Evolutionary conservation across 768 basidiomycete genomes (phyloP), one percentile per base, ranked within the genome.

Genomic region (Calocera viscosa): DNA sequence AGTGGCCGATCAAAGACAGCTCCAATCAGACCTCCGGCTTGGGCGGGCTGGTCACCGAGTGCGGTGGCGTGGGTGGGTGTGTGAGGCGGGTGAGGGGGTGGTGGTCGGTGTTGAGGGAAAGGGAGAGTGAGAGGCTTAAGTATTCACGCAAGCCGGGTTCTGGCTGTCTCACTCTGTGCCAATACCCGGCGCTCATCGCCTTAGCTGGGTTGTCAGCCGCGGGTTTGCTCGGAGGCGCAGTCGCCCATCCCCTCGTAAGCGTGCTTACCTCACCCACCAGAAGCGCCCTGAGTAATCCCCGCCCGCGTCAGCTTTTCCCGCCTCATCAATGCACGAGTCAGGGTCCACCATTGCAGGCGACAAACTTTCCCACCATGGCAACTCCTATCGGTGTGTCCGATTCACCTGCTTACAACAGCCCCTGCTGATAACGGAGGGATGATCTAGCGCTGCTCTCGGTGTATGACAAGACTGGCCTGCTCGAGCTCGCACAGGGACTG

Each of bases 401-500:
- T 49, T 16, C 53, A 12, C 53, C 2, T 19, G 16, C 53, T 28
- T 32, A 32, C 16, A 32, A 11, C 26, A 30, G n/a, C n/a, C 22
- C 26, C 24, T 60, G 26, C 53, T 60, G 53, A 30, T n/a, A n/a
- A n/a, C n/a, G n/a, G n/a, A n/a, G n/a, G n/a, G n/a, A n/a, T n/a
- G n/a, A n/a, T n/a, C n/a, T n/a, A 92, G 95, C 94, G 24, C 79
- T 99, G 66, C 79, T 99, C 64, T 96, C 94, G 33, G 96, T 97
- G 66, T 98, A 96, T 75, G 95, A 98, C 81, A 99, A 99, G 79
- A 83, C 88, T 64, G 84, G 86, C 73, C 84, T 99, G 63, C 76
- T 98, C 67, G 88, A 94, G 65, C 83, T 99, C 60, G 96, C 96
- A 26, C 82, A 84, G 71, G 90, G 87, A n/a, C 85, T 98, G 67